These are phyloP conservation scores for Ophiostoma quercus DNA, from an alignment of 2,329 filamentous ascomycete genomes.

Conservation along the genomic window DNA sequence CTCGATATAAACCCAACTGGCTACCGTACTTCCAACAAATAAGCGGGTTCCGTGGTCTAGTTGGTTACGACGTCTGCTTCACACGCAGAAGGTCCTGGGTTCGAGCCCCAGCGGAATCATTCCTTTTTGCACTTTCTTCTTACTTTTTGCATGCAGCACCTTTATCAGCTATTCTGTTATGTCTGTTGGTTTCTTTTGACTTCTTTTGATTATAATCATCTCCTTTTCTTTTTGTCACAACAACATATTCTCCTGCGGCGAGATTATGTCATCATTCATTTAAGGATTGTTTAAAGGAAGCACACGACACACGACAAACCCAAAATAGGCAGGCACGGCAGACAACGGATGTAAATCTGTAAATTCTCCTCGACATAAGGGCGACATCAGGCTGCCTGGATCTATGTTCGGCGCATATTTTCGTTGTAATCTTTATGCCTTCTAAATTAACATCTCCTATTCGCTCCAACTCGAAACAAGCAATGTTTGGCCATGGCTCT, in stretches of 20 bases:
- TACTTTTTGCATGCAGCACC: background rate
- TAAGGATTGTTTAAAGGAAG: too few relatives aligned
- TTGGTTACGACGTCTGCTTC: constrained; percentile 32
- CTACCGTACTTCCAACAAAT: background rate
- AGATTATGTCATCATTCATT: too few relatives aligned
- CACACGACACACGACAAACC: too few relatives aligned
- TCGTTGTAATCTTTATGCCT: background rate
- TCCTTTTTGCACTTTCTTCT: constrained; percentile 22
- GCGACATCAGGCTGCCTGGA: background rate
- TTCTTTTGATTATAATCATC: too few relatives aligned
- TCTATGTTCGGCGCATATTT: constrained; percentile 10
- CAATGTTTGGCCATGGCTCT: background rate
- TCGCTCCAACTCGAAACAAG: background rate
- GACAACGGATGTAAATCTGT: background rate
- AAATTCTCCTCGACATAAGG: background rate
- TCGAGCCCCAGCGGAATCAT: constrained; percentile 30
- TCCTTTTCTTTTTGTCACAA: too few relatives aligned
- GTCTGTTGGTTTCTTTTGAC: too few relatives aligned
- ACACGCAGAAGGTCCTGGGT: constrained; percentile 32
- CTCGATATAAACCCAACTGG: background rate
- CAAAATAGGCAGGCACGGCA: too few relatives aligned
- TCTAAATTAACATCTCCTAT: background rate
- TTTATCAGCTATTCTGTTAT: background rate
- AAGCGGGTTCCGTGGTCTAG: constrained; percentile 29
- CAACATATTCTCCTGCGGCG: too few relatives aligned